Conservation (phyloP, 257 asterid species). For the Jacaranda copaia region DNA sequence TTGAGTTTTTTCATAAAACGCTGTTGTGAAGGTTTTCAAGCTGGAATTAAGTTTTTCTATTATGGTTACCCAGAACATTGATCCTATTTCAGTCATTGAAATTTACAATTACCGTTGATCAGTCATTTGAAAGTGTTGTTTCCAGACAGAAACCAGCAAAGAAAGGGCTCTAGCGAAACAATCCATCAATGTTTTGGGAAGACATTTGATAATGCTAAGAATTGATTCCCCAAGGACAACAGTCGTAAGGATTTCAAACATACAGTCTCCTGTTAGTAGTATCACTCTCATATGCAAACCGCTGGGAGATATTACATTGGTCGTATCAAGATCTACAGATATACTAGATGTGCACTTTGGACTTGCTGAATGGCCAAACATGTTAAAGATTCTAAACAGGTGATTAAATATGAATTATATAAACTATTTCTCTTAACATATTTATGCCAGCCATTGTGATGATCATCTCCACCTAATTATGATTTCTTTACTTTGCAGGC, state of each 20-base stretch:
- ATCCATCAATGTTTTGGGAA: conserved; percentile 54
- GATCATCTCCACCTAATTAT: conserved; percentile 24
- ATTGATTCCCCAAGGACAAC: conserved; percentile 76
- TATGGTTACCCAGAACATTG: neutral
- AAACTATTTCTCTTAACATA: neutral
- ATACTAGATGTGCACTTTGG: conserved; percentile 49
- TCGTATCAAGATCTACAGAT: neutral
- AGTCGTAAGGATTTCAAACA: conserved; percentile 49
- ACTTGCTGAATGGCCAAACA: conserved; percentile 69
- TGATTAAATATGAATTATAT: conserved; percentile 9
- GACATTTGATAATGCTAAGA: conserved; percentile 51
- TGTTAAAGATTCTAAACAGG: conserved; percentile 69
- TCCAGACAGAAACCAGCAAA: conserved; percentile 66
- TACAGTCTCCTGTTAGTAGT: neutral
- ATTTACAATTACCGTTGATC: conserved; percentile 14
- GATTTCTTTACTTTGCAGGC: conserved; percentile 40
- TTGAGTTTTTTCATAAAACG: conserved; percentile 1
- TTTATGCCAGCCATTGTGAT: neutral
- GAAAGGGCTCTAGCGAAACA: conserved; percentile 62
- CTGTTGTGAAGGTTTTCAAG: neutral
- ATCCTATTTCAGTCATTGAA: neutral
- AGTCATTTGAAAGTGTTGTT: conserved; percentile 26
- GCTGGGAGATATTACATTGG: conserved; percentile 29
- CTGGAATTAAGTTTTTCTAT: neutral
- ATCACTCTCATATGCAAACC: conserved; percentile 33